A percentile compares a stretch with the other conserved stretches of the same genome.
These are phyloP conservation scores for Clitopilus passeckerianus DNA, from an alignment of 768 basidiomycete genomes.

Conservation along the genomic window DNA sequence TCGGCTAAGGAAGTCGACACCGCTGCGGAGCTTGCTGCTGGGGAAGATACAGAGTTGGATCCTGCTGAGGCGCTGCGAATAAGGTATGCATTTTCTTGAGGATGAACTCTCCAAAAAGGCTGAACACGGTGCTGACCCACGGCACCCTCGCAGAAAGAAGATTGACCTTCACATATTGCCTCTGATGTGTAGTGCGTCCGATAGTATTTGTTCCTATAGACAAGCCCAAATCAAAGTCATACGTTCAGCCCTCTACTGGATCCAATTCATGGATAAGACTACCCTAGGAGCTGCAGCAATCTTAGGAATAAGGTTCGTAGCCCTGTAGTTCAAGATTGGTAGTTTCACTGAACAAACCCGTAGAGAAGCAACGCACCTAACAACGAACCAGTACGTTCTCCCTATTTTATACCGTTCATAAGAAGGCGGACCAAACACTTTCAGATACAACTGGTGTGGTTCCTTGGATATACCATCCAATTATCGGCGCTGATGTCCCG, in stretches of 20 bases:
- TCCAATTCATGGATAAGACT: conserved; percentile 80
- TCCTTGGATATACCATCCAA: too few species aligned
- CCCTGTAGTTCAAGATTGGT: background rate
- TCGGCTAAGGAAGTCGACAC: conserved; percentile 53
- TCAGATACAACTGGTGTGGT: conserved; percentile 61
- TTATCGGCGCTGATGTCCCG: too few species aligned
- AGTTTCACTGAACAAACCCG: background rate
- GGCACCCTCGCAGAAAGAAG: conserved; percentile 35
- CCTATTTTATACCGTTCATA: too few species aligned
- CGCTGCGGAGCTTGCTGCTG: conserved; percentile 52
- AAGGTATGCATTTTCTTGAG: conserved; percentile 29
- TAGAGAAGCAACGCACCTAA: conserved; percentile 57
- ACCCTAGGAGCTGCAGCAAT: conserved; percentile 66
- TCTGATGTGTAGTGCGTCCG: conserved; percentile 55
- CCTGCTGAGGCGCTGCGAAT: conserved; percentile 47
- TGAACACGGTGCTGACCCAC: background rate
- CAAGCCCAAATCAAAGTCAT: background rate
- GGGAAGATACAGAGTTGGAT: conserved; percentile 38
- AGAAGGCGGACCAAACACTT: too few species aligned
- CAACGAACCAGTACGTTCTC: conserved; percentile 53
- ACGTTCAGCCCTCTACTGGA: conserved; percentile 28
- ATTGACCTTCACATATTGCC: conserved; percentile 67
- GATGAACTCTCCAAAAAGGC: background rate
- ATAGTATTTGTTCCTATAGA: background rate
- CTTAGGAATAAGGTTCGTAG: conserved; percentile 58